Conservation (phyloP, 2,329 filamentous ascomycete genomes). For the Arthrobotrys megalospora region DNA sequence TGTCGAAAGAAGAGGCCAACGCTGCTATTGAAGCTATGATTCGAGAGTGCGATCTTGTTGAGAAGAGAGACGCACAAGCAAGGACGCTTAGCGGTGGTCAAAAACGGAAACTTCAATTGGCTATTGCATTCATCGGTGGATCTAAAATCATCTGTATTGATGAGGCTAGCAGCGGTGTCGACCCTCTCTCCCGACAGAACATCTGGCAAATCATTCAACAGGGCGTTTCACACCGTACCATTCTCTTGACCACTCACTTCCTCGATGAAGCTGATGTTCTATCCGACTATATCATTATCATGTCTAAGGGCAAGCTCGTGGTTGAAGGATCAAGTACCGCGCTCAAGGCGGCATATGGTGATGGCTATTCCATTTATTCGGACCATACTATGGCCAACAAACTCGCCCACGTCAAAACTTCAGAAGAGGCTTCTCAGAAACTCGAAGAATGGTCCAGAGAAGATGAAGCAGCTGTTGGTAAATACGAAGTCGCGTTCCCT, state of each 20-base stretch:
- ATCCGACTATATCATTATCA: slow-evolving; percentile 87
- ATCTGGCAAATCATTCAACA: slow-evolving; percentile 94
- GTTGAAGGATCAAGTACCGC: slow-evolving; percentile 88
- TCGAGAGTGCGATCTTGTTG: slow-evolving; percentile 79
- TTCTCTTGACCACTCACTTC: slow-evolving; percentile 93
- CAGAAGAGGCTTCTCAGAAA: slow-evolving; percentile 78
- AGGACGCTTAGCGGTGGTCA: slow-evolving; percentile 90
- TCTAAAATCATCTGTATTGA: slow-evolving; percentile 91
- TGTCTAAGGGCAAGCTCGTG: slow-evolving; percentile 86
- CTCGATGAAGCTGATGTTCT: slow-evolving; percentile 92
- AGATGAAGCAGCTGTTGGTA: slow-evolving; percentile 73
- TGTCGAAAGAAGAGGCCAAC: slow-evolving; percentile 70
- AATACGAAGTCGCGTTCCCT: slow-evolving; percentile 89
- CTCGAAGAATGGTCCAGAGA: slow-evolving; percentile 77
- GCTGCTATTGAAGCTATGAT: slow-evolving; percentile 77
- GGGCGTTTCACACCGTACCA: slow-evolving; percentile 84
- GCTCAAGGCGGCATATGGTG: slow-evolving; percentile 84
- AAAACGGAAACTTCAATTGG: slow-evolving; percentile 90
- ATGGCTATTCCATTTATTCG: slow-evolving; percentile 86
- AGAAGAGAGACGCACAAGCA: slow-evolving; percentile 80
- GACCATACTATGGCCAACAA: slow-evolving; percentile 72
- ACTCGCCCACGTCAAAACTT: slow-evolving; percentile 74
- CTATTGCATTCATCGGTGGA: slow-evolving; percentile 94
- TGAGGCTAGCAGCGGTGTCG: slow-evolving; percentile 89
- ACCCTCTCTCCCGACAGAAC: slow-evolving; percentile 87